Conservation (phyloP, 2,329 filamentous ascomycete genomes). For the Curvularia lunata region DNA sequence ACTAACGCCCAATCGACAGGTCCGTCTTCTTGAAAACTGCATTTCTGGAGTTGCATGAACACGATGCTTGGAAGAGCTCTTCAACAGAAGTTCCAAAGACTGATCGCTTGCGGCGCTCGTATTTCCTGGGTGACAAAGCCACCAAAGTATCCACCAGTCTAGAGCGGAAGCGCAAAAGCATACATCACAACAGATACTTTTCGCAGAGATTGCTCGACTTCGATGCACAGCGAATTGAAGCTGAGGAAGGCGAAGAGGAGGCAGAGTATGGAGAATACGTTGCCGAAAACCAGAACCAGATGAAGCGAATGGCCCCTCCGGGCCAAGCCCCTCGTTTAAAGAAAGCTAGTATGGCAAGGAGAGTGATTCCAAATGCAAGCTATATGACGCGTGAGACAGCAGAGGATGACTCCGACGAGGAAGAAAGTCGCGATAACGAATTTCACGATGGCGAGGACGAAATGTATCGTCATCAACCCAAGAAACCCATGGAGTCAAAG, state of each 20-base stretch:
- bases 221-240: constrained; percentile 30
- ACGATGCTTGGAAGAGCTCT: constrained; percentile 31
- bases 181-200: constrained; percentile 33
- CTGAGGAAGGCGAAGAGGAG: constrained; percentile 42
- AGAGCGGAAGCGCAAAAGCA: constrained; percentile 27
- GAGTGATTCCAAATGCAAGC: too few species aligned
- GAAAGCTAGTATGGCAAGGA: too few species aligned
- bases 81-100: constrained; percentile 22
- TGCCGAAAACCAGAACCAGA: neutral
- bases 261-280: constrained; percentile 30
- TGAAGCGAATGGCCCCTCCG: neutral
- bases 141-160: constrained; percentile 14
- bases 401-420: neutral
- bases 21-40: constrained; percentile 41
- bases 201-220: constrained; percentile 35
- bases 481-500: constrained; percentile 41
- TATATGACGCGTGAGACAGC: neutral
- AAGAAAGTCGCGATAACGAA: constrained; percentile 1
- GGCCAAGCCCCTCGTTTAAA: neutral
- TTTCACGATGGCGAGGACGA: constrained; percentile 4
- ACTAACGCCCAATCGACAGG: neutral
- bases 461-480: constrained; percentile 11
- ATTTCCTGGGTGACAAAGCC: constrained; percentile 31
- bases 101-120: constrained; percentile 31
- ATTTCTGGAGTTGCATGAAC: constrained; percentile 27